Evolutionary conservation across 306 rosid genomes (phyloP).

Genomic region (Carpinus viminea): DNA sequence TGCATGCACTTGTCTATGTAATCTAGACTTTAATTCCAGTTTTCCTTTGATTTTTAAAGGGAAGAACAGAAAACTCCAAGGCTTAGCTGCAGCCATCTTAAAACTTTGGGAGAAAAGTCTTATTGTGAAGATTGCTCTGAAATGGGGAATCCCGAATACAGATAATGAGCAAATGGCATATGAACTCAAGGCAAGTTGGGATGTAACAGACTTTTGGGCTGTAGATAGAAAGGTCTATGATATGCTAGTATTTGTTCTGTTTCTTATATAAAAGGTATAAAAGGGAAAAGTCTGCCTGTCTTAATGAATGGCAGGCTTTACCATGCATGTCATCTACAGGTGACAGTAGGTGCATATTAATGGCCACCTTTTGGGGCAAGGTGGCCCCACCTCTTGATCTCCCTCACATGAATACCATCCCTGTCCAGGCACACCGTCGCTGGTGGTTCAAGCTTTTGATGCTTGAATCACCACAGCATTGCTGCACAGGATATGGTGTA

Average conservation of each 20-base stretch:
- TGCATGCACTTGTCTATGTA: conserved; percentile 18
- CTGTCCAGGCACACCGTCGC: not conserved
- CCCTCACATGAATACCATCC: not conserved
- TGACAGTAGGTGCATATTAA: not conserved
- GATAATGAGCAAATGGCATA: conserved; percentile 70
- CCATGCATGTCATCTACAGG: not conserved
- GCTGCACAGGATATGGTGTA: not conserved
- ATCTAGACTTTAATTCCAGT: conserved; percentile 21
- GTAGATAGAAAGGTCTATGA: conserved; percentile 11
- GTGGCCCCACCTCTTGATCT: not conserved
- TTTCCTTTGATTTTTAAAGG: conserved; percentile 47
- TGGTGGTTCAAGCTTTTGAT: not conserved
- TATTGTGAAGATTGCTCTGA: conserved; percentile 74
- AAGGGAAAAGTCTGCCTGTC: not conserved
- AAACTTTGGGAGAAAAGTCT: conserved; percentile 87
- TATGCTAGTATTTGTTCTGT: conserved; percentile 11
- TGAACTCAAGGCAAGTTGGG: conserved; percentile 76
- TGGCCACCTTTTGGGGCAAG: not conserved
- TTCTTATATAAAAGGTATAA: not conserved
- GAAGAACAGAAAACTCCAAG: conserved; percentile 80
- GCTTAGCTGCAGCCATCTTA: conserved; percentile 76
- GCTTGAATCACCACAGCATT: not conserved
- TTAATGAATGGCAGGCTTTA: not conserved
- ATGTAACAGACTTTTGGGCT: conserved; percentile 15
- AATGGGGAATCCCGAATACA: conserved; percentile 71